Evolutionary conservation across 2,329 filamentous ascomycete genomes (phyloP).

Genomic region (Fusarium piperis): DNA sequence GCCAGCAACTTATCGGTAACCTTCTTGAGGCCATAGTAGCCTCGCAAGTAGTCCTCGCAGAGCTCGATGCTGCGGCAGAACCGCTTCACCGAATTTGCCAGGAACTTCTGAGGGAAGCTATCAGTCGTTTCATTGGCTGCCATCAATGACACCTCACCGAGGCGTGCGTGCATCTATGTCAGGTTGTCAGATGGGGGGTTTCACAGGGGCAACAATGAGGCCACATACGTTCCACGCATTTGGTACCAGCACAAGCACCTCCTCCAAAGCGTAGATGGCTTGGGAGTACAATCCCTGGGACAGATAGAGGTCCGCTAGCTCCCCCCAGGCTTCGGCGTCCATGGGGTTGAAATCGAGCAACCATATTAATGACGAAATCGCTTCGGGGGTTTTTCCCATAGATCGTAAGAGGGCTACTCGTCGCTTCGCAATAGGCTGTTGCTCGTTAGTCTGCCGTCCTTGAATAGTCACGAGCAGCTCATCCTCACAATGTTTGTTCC

Average conservation of each 20-base stretch:
- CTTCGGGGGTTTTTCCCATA: slow-evolving; percentile 75
- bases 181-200: slow-evolving; percentile 30
- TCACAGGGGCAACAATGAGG: background rate
- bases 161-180: slow-evolving; percentile 79
- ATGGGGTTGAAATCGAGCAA: slow-evolving; percentile 87
- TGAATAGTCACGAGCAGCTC: background rate
- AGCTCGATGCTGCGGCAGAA: slow-evolving; percentile 93
- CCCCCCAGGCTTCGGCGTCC: slow-evolving; percentile 92
- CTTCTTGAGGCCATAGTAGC: slow-evolving; percentile 90
- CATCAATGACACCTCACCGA: slow-evolving; percentile 86
- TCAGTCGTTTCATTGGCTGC: slow-evolving; percentile 60
- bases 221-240: slow-evolving; percentile 92
- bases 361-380: slow-evolving; percentile 76
- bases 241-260: slow-evolving; percentile 85
- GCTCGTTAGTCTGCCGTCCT: slow-evolving; percentile 32
- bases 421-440: slow-evolving; percentile 85
- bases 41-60: slow-evolving; percentile 90
- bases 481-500: slow-evolving; percentile 79
- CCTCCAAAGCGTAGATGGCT: slow-evolving; percentile 88
- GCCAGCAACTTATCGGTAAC: slow-evolving; percentile 61
- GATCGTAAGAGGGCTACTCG: slow-evolving; percentile 82
- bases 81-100: slow-evolving; percentile 80
- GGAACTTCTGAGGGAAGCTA: slow-evolving; percentile 58
- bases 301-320: slow-evolving; percentile 88
- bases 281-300: slow-evolving; percentile 81